Evolutionary conservation across 306 rosid species (phyloP), one percentile per base, ranked within the genome.

Genomic region (Sphenostylis stenocarpa): DNA sequence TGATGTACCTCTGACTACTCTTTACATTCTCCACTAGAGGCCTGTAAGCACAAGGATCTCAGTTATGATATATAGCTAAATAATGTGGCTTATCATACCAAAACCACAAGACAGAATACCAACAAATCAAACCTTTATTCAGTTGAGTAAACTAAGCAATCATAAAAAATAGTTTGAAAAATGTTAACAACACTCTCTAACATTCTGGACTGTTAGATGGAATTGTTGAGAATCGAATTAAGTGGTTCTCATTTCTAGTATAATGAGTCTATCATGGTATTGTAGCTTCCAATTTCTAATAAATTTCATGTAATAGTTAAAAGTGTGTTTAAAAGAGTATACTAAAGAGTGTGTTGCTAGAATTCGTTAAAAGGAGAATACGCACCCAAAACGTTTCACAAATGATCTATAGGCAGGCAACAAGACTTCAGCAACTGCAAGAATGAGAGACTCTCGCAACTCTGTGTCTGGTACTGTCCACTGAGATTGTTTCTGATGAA

Each of bases 401-500:
- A 88, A 92, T 13, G 95, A 90, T 84, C 97, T 82, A 82, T 92
- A 90, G 13, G 97, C 97, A 26, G 97, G 97, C 77, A 92, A 77
- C 55, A 92, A 82, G 80, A 92, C 93, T 90, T 92, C 97, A 38
- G 97, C 93, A 52, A 92, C 96, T 0, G 96, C 88, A 43, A 92
- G 97, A 74, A 94, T 87, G 52, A 92, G 87, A 73, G 97, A 92
- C 76, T 90, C 97, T 76, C 93, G 90, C 80, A 92, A 84, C 89
- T 92, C 96, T 0, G 89, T 45, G 82, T 92, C 97, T 10, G 91
- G 97, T 65, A 88, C 97, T 4, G 97, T 81, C 97, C 97, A 92
- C 70, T 92, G 96, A 72, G 96, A 90, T 84, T 92, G 97, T 68
- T 85, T 92, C 81, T 92, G 97, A 83, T 92, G 96, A 73, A 90